These are phyloP conservation scores for Globisporangium paddicum DNA, from an alignment of 352 stramenopile species.

Conservation along the genomic window DNA sequence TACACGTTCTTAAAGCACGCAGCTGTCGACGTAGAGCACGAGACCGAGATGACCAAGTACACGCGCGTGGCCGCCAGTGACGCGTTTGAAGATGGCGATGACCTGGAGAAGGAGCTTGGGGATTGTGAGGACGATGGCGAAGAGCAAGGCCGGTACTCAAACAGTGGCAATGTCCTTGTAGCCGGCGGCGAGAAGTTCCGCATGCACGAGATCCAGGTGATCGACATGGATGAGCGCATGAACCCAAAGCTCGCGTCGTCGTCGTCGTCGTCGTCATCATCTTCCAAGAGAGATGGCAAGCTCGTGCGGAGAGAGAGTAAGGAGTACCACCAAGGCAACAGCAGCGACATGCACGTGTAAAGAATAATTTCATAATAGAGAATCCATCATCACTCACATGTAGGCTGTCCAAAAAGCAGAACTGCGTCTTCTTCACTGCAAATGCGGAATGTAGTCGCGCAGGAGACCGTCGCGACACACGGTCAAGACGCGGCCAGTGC, in stretches of 20 bases:
- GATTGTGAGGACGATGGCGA: not conserved
- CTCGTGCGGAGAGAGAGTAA: conserved; percentile 62
- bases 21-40: conserved; percentile 11
- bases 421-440: conserved; percentile 6
- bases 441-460: conserved; percentile 57
- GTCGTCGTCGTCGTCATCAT: conserved; percentile 17
- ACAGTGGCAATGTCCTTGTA: not conserved
- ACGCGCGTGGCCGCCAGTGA: conserved; percentile 25
- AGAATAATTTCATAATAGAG: conserved; percentile 22
- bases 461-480: conserved; percentile 60
- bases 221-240: conserved; percentile 14
- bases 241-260: conserved; percentile 3
- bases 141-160: not conserved
- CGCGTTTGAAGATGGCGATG: not conserved
- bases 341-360: conserved; percentile 27
- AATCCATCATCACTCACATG: not conserved
- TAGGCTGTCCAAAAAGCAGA: not conserved
- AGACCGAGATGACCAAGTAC: conserved; percentile 22
- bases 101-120: not conserved
- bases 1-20: conserved; percentile 76
- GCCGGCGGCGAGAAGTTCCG: conserved; percentile 1
- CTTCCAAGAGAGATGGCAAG: conserved; percentile 17
- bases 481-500: conserved; percentile 43
- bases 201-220: conserved; percentile 14
- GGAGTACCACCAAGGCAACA: conserved; percentile 26